phyloP scores from a whole-genome alignment of 2,329 filamentous ascomycete genomes.

The Beauveria scarabaeidicola region DNA sequence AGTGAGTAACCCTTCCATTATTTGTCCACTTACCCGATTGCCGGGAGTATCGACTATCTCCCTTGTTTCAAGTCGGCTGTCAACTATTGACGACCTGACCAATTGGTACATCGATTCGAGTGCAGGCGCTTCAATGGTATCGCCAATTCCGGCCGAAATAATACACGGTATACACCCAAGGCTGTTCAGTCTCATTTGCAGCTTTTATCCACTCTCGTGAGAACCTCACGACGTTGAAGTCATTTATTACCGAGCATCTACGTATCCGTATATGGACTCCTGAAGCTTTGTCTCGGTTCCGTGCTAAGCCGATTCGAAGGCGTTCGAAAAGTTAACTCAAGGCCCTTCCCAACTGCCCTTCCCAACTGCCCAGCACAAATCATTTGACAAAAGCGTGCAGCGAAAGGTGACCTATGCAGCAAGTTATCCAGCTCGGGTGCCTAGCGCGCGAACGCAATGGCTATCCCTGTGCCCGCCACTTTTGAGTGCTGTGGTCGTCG shows the following conservation, averaged over 20 bases:
- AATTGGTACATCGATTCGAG: slow-evolving; percentile 92
- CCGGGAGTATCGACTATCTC: slow-evolving; percentile 63
- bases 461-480: slow-evolving; percentile 77
- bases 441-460: slow-evolving; percentile 70
- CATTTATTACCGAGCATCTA: slow-evolving; percentile 83
- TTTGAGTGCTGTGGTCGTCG: slow-evolving; percentile 74
- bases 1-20: background rate
- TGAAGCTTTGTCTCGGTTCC: slow-evolving; percentile 70
- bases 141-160: slow-evolving; percentile 52
- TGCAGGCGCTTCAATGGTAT: slow-evolving; percentile 76
- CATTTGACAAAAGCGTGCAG: slow-evolving; percentile 75
- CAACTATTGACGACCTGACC: slow-evolving; percentile 75
- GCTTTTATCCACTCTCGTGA: slow-evolving; percentile 74
- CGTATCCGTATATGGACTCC: slow-evolving; percentile 49
- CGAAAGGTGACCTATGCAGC: slow-evolving; percentile 76
- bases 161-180: slow-evolving; percentile 68
- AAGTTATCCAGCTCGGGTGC: slow-evolving; percentile 76
- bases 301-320: slow-evolving; percentile 55
- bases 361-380: slow-evolving; percentile 70
- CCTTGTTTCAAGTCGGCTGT: slow-evolving; percentile 68
- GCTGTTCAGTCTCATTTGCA: slow-evolving; percentile 84
- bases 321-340: slow-evolving; percentile 74
- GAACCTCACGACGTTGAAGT: slow-evolving; percentile 82
- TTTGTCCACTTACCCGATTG: background rate
- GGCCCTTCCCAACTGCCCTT: slow-evolving; percentile 72